Evolutionary conservation across 352 stramenopile species (phyloP), one percentile per base, ranked within the genome.

Genomic region (Pythium brachiatum): DNA sequence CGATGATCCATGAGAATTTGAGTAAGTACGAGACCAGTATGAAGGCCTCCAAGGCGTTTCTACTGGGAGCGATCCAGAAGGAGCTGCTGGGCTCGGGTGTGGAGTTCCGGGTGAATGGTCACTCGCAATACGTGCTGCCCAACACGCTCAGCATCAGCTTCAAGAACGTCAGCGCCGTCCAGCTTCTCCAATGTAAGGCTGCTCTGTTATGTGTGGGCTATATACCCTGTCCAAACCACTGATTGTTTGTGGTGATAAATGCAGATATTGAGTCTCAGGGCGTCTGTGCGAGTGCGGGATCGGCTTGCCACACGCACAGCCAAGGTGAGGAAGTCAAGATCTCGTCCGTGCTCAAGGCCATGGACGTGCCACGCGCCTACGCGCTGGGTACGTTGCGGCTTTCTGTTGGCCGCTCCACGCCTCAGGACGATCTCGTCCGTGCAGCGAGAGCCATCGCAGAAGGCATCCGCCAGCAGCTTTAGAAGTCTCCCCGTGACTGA

Each of bases 81-180:
- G 67, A 79, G 20, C 86, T 73, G 31, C 64, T 68, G 32, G 67
- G 75, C 8, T 67, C 55, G 36, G 72, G 77, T 31, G 68, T 94
- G 39, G 72, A 68, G 52, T 83, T 95, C 60, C 75, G 76, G 55
- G 76, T 89, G 8, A 98, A 98, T 64, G 93, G 90, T 39, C 91
- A 95, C 23, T 75, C 78, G 2, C 72, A 89, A 39, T 46, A 81
- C 7, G 75, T 90, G 58, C 78, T 99, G 32, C 96, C 96, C 3
- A 99, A 99, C 79, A 99, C 97, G 21, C 82, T 99, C 23, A 99
- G 91, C 62, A 90, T 99, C 48, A 94, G 92, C 44, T 90, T 99
- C 61, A 73, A 83, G 47, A 80, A 89, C 66, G 69, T 98, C 34
- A 75, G 83, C 16, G 95, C 94, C 21, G 69, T 83, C 31, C 69